Conservation (phyloP, 148 eudicot genomes). For the Persicaria maculosa region DNA sequence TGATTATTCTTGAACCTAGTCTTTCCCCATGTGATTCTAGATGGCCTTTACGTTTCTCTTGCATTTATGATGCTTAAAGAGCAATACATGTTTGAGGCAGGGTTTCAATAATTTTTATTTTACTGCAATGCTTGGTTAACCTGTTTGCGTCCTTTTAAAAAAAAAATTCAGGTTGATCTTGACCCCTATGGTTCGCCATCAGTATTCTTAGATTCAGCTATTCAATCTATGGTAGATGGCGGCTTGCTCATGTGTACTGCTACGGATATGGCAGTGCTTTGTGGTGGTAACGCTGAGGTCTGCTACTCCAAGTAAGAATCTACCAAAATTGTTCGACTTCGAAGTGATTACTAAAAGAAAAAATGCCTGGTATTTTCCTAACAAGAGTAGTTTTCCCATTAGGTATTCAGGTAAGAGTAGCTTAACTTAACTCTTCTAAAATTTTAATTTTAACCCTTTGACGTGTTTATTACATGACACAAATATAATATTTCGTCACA, state of each 20-base stretch:
- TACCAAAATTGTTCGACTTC: slow-evolving; percentile 2
- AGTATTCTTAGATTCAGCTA: slow-evolving; percentile 86
- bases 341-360: background rate
- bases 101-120: background rate
- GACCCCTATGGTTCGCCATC: slow-evolving; percentile 99
- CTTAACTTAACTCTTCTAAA: too few species aligned
- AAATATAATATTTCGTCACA: too few species aligned
- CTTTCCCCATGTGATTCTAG: background rate
- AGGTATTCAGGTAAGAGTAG: too few species aligned
- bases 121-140: background rate
- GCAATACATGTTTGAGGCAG: background rate
- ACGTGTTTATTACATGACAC: too few species aligned
- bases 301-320: slow-evolving; percentile 91
- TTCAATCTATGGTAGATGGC: slow-evolving; percentile 89
- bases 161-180: slow-evolving; percentile 79
- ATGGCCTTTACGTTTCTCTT: background rate
- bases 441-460: too few species aligned
- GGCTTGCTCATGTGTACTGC: slow-evolving; percentile 99
- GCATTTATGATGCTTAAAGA: background rate
- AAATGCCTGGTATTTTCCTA: too few species aligned
- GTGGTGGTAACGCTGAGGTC: slow-evolving; percentile 96
- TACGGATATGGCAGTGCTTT: slow-evolving; percentile 95
- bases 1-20: background rate
- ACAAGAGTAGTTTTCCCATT: too few species aligned
- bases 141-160: background rate